A percentile compares a stretch with the other conserved stretches of the same genome.
Evolutionary conservation across 305 asterid genomes (phyloP).

Genomic region (Euphrasia arctica): DNA sequence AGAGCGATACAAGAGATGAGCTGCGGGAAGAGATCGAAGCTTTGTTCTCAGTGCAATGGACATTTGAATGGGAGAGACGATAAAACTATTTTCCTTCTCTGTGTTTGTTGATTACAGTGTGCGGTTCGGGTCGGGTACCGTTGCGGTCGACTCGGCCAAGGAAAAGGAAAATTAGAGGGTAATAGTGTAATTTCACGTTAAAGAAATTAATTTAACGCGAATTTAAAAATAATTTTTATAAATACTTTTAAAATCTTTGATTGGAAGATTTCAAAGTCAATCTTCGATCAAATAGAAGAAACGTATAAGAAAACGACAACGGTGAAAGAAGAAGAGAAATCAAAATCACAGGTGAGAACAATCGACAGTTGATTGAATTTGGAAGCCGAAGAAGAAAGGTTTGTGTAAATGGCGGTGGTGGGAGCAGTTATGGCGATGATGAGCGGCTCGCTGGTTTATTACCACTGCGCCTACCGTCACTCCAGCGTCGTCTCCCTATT

Average conservation of each 20-base stretch:
- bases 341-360: not conserved
- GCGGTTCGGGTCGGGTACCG: too few species aligned
- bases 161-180: too few species aligned
- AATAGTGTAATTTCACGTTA: too few species aligned
- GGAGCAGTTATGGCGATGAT: conserved; percentile 53
- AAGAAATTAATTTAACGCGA: too few species aligned
- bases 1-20: conserved; percentile 23
- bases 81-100: not conserved
- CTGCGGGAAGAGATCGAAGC: conserved; percentile 23
- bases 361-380: not conserved
- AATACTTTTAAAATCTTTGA: too few species aligned
- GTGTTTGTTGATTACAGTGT: not conserved
- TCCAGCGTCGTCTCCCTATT: conserved; percentile 72
- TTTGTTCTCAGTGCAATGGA: conserved; percentile 31
- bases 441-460: conserved; percentile 81
- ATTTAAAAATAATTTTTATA: too few species aligned
- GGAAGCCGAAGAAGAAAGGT: not conserved
- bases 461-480: conserved; percentile 87
- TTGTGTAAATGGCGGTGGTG: conserved; percentile 27
- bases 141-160: too few species aligned
- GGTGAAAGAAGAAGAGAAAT: not conserved
- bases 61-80: conserved; percentile 22
- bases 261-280: not conserved
- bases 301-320: not conserved
- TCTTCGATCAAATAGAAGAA: not conserved